Evolutionary conservation across 257 asterid genomes (phyloP).

Genomic region (Paulownia fortunei): DNA sequence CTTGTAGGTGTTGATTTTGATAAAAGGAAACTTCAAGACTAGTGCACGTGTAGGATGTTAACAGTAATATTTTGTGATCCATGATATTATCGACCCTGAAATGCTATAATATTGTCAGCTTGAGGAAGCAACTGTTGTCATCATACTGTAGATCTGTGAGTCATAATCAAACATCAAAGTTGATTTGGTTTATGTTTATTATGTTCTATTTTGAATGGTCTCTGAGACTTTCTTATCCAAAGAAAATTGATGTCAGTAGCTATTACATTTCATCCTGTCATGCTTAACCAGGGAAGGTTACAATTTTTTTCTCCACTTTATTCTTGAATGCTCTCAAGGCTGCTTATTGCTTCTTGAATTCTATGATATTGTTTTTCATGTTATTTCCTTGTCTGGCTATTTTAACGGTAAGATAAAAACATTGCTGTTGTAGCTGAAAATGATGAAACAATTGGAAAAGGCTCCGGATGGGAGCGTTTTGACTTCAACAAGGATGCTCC

Average conservation of each 20-base stretch:
- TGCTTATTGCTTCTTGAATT: background rate
- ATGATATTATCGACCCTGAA: background rate
- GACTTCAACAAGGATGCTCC: constrained; percentile 93
- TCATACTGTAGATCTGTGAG: background rate
- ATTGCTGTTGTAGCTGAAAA: constrained; percentile 62
- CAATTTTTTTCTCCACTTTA: background rate
- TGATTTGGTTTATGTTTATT: background rate
- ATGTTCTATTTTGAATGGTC: background rate
- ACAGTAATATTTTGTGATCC: background rate
- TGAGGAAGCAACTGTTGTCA: background rate
- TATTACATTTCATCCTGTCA: background rate
- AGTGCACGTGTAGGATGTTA: background rate
- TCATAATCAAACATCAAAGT: constrained; percentile 1
- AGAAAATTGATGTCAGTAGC: background rate
- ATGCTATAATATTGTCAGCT: background rate
- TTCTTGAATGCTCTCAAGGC: constrained; percentile 4
- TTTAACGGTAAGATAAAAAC: constrained; percentile 1
- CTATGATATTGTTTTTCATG: constrained; percentile 9
- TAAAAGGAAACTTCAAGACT: background rate
- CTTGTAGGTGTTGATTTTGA: background rate
- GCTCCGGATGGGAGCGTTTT: constrained; percentile 96
- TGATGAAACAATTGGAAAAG: constrained; percentile 77
- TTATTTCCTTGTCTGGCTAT: constrained; percentile 4
- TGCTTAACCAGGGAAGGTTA: background rate
- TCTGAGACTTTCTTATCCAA: background rate